phyloP scores from a whole-genome alignment of 2,329 filamentous ascomycete species.

The Scytalidium sp. region DNA sequence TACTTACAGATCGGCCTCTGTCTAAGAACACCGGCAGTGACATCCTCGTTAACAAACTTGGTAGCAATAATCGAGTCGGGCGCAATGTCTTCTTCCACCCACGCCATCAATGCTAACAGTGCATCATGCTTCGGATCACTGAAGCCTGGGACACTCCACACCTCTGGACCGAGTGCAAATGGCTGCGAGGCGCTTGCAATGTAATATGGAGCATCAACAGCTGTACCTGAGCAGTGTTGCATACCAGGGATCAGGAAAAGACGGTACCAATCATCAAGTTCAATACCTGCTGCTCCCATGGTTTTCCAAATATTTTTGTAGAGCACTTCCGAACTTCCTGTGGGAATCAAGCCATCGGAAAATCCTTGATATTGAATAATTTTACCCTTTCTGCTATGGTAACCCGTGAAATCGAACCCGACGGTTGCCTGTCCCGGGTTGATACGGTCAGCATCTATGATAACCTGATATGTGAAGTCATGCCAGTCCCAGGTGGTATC shows the following conservation, averaged over 20 bases:
- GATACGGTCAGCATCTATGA: conserved; percentile 24
- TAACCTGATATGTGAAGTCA: conserved; percentile 34
- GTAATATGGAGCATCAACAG: conserved; percentile 38
- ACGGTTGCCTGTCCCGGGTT: conserved; percentile 49
- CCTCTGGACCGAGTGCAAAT: conserved; percentile 22
- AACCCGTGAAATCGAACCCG: conserved; percentile 43
- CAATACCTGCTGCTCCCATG: conserved; percentile 33
- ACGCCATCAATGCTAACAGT: conserved; percentile 44
- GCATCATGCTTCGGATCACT: conserved; percentile 41
- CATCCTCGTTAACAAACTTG: conserved; percentile 36
- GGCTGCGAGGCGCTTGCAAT: conserved; percentile 31
- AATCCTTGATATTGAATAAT: conserved; percentile 16
- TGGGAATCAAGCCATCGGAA: conserved; percentile 46
- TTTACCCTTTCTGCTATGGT: conserved; percentile 32
- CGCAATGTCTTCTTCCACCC: conserved; percentile 41
- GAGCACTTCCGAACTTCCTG: conserved; percentile 48
- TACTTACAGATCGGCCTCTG: conserved; percentile 44
- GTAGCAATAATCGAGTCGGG: conserved; percentile 32
- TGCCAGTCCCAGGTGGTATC: conserved; percentile 32
- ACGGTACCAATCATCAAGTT: conserved; percentile 39
- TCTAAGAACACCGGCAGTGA: conserved; percentile 35
- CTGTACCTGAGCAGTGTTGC: conserved; percentile 39
- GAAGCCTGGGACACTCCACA: conserved; percentile 38
- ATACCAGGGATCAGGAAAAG: conserved; percentile 50
- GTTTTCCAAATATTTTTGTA: conserved; percentile 43